Conservation (phyloP, 2,329 filamentous ascomycete genomes). For the Cordyceps sp. region DNA sequence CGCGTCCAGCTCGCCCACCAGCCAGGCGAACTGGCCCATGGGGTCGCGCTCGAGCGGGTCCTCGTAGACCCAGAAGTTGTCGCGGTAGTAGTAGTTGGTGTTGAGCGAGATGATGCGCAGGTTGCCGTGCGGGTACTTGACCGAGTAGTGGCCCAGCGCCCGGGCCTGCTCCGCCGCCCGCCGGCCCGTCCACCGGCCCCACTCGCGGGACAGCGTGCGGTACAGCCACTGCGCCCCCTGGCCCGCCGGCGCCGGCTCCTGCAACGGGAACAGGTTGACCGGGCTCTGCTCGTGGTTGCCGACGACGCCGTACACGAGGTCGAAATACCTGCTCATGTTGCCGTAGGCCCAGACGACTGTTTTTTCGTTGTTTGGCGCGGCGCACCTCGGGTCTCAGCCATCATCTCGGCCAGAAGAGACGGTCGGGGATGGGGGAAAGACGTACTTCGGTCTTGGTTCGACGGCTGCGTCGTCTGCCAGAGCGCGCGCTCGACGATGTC, state of each 20-base stretch:
- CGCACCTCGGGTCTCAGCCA: no score
- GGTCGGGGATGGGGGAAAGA: not conserved
- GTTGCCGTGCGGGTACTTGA: constrained; percentile 22
- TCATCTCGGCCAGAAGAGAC: no score
- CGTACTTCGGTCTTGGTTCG: constrained; percentile 15
- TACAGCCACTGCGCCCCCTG: constrained; percentile 33
- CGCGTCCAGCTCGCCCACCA: constrained; percentile 32
- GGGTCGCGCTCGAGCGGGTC: constrained; percentile 29
- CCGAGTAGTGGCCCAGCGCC: constrained; percentile 31
- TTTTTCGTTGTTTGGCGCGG: no score
- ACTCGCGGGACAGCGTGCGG: constrained; percentile 25
- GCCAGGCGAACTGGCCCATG: constrained; percentile 34
- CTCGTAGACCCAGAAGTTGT: constrained; percentile 38
- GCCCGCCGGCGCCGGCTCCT: constrained; percentile 23
- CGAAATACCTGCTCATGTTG: constrained; percentile 23
- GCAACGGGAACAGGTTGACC: constrained; percentile 31
- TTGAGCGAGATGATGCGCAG: constrained; percentile 42
- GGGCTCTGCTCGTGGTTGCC: constrained; percentile 46
- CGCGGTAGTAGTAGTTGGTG: constrained; percentile 39
- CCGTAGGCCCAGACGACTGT: constrained; percentile 28
- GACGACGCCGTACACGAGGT: constrained; percentile 31
- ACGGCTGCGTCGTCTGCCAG: constrained; percentile 24
- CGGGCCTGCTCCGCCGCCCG: constrained; percentile 12
- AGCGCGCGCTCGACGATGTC: constrained; percentile 37
- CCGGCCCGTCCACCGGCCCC: constrained; percentile 28